Base-by-base conservation (phyloP, 257 asterid genomes). In the Solanum corneliomulleri region DNA sequence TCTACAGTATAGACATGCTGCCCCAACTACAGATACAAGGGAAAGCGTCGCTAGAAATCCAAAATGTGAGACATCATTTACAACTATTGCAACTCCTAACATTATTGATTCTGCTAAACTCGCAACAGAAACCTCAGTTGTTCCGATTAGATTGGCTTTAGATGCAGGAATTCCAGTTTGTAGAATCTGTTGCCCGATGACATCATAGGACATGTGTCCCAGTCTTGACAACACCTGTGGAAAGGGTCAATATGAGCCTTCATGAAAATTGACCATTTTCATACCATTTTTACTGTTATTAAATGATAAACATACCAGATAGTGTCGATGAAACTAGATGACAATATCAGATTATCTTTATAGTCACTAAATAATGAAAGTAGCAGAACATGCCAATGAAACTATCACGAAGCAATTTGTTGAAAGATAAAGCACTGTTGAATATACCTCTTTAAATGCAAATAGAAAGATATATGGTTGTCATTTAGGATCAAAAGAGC, bases 131-230 rank as follows among this genome's bases (percentile, higher is more conserved):
- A 94, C 92, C 92, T 97, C 99, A 10, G 99, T 97, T 42, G 96
- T 89, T 92, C 98, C 98, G 45, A 97, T 95, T 88, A 97, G 98
- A 90, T 95, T 97, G 80, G 98, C 98, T 93, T 95, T 97, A 52
- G 98, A 94, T 83, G 94, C 94, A 87, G 98, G 99, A 76, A 97
- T 95, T 87, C 98, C 98, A 18, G 98, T 97, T 91, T 97, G 99
- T 90, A 97, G 87, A 76, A 97, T 95, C 89, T 97, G 99, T 82
- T 96, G 93, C 89, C 98, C 98, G 16, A 95, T 92, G 87, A 94
- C 93, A 90, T 95, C 95, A 92, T 97, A 97, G 16, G 98, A 95
- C 98, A 95, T 95, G 87, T 94, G 95, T 44, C 99, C 99, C 96
- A 97, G 90, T 90, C 99, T 93, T 52, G 99, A 97, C 82, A 95